A percentile compares a stretch with the other conserved stretches of the same genome.
These are phyloP conservation scores for Anisodus tanguticus DNA, from an alignment of 257 asterid genomes.

Conservation along the genomic window DNA sequence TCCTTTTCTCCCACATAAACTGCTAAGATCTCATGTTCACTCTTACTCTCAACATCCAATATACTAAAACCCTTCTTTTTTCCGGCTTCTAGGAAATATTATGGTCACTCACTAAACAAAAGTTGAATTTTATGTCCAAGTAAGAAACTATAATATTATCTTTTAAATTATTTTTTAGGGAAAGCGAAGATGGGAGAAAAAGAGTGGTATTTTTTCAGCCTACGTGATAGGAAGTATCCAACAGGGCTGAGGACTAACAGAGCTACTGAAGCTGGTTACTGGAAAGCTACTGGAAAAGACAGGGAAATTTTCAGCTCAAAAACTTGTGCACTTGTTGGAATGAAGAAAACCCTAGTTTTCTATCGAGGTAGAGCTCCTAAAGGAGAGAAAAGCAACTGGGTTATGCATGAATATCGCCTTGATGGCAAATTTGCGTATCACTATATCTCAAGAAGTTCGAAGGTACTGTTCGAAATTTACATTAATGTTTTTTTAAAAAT, in stretches of 20 bases:
- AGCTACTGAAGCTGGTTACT: conserved; percentile 92
- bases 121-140: not conserved
- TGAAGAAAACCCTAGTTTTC: conserved; percentile 98
- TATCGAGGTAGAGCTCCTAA: conserved; percentile 87
- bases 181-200: conserved; percentile 91
- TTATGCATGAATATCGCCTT: conserved; percentile 92
- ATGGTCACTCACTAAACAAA: no score
- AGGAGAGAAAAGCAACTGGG: conserved; percentile 92
- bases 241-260: conserved; percentile 88
- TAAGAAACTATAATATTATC: no score
- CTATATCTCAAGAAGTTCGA: conserved; percentile 66
- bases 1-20: no score
- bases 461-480: conserved; percentile 42
- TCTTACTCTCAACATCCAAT: no score
- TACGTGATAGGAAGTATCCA: conserved; percentile 83
- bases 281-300: conserved; percentile 97
- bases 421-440: conserved; percentile 85
- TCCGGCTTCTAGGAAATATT: no score
- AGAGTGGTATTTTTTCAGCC: conserved; percentile 93
- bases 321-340: conserved; percentile 71
- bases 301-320: conserved; percentile 80
- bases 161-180: conserved; percentile 30
- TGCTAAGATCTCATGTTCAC: no score
- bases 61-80: not conserved
- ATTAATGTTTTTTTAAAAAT: no score